Conservation (phyloP, 169 alveolate species). For the Plasmodium yoelii region DNA sequence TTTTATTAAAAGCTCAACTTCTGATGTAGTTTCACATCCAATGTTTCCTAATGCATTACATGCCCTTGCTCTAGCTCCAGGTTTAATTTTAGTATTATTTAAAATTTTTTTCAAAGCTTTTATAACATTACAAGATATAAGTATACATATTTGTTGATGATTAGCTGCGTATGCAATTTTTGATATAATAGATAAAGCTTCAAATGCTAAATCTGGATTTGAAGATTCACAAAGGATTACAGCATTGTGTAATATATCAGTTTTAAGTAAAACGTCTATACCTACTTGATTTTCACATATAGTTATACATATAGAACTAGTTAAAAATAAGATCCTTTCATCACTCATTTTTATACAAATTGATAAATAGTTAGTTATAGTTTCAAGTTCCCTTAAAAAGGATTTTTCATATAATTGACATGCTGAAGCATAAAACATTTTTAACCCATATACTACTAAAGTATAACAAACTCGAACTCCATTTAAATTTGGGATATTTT, state of each 20-base stretch:
- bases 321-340: constrained; percentile 55
- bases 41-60: constrained; percentile 90
- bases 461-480: constrained; percentile 77
- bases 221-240: constrained; percentile 73
- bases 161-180: constrained; percentile 89
- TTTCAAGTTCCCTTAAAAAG: constrained; percentile 73
- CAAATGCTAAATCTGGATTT: constrained; percentile 84
- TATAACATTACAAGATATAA: constrained; percentile 83
- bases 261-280: constrained; percentile 68
- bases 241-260: constrained; percentile 75
- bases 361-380: constrained; percentile 72
- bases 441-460: constrained; percentile 69
- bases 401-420: constrained; percentile 77
- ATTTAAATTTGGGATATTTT: constrained; percentile 69
- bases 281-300: constrained; percentile 77
- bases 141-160: constrained; percentile 84
- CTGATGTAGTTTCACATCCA: constrained; percentile 90
- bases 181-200: constrained; percentile 89
- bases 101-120: constrained; percentile 86
- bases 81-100: constrained; percentile 83
- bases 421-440: constrained; percentile 74
- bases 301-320: constrained; percentile 76
- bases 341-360: constrained; percentile 73
- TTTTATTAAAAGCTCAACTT: constrained; percentile 86
- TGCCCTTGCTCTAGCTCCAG: constrained; percentile 89